Conservation (phyloP, 2,329 filamentous ascomycete genomes). For the Colletotrichum brevisporum region DNA sequence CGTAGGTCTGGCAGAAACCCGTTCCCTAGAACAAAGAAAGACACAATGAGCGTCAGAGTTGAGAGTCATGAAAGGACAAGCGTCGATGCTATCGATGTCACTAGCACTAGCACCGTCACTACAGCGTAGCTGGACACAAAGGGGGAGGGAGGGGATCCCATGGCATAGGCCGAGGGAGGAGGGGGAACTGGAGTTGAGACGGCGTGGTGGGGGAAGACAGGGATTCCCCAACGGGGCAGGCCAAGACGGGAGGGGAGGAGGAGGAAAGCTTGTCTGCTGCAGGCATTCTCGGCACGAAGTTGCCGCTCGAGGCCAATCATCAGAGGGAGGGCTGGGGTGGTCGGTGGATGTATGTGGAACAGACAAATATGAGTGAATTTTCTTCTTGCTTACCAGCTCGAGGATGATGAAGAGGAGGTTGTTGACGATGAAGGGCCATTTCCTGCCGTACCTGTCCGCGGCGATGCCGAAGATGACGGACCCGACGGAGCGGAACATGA, state of each 20-base stretch:
- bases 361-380: constrained; percentile 40
- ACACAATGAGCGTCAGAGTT: constrained; percentile 8
- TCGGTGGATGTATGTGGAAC: constrained; percentile 15
- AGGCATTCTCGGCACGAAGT: constrained; percentile 22
- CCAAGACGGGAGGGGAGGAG: constrained; percentile 34
- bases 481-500: constrained; percentile 72
- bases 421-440: constrained; percentile 83
- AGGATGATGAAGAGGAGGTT: constrained; percentile 80
- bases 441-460: constrained; percentile 70
- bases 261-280: constrained; percentile 37
- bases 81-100: constrained; percentile 18
- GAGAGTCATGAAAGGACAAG: constrained; percentile 16
- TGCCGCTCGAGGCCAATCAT: constrained; percentile 17
- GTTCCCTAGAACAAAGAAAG: constrained; percentile 61
- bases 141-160: not conserved
- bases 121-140: not conserved
- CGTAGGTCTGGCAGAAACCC: constrained; percentile 77
- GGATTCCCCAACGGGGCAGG: constrained; percentile 30
- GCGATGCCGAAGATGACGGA: constrained; percentile 68
- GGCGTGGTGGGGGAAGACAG: constrained; percentile 25
- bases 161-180: not conserved
- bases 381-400: constrained; percentile 69
- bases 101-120: not conserved
- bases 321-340: not conserved
- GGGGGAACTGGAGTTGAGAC: not conserved